phyloP scores from a whole-genome alignment of 805 yeast species.

The Nakazawaea sp. region DNA sequence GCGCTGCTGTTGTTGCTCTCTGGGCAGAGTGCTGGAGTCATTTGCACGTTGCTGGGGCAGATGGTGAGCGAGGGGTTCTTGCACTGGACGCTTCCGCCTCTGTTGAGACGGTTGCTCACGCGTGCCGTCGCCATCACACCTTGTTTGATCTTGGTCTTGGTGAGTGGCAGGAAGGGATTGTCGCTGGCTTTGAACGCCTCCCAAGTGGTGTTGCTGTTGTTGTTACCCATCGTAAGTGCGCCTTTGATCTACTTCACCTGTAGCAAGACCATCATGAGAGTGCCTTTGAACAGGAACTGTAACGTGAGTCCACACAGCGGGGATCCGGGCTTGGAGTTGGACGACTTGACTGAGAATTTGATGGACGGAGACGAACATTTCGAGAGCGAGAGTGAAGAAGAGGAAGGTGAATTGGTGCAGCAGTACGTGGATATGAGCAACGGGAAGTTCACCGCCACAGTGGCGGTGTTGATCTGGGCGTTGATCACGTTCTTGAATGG shows the following conservation, averaged over 20 bases:
- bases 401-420: slow-evolving; percentile 10
- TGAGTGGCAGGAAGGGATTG: slow-evolving; percentile 70
- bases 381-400: slow-evolving; percentile 6
- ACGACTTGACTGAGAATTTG: slow-evolving; percentile 6
- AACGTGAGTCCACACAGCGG: background rate
- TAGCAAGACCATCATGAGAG: slow-evolving; percentile 59
- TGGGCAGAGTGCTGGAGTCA: slow-evolving; percentile 89
- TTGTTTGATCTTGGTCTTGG: slow-evolving; percentile 62
- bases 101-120: slow-evolving; percentile 73
- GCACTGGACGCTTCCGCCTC: slow-evolving; percentile 73
- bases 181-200: slow-evolving; percentile 72
- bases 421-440: slow-evolving; percentile 52
- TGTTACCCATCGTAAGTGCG: slow-evolving; percentile 78
- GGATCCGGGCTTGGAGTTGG: background rate
- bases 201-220: slow-evolving; percentile 76
- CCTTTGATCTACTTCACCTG: slow-evolving; percentile 83
- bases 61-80: slow-evolving; percentile 89
- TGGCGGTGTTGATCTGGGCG: slow-evolving; percentile 59
- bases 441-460: slow-evolving; percentile 44
- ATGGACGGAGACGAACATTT: slow-evolving; percentile 9
- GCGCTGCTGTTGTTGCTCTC: slow-evolving; percentile 78
- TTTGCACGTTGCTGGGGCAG: slow-evolving; percentile 91
- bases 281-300: slow-evolving; percentile 26
- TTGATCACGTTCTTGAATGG: slow-evolving; percentile 67
- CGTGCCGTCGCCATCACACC: slow-evolving; percentile 78